Evolutionary conservation across 805 yeast species (phyloP).

Genomic region (Metschnikowia henanensis): DNA sequence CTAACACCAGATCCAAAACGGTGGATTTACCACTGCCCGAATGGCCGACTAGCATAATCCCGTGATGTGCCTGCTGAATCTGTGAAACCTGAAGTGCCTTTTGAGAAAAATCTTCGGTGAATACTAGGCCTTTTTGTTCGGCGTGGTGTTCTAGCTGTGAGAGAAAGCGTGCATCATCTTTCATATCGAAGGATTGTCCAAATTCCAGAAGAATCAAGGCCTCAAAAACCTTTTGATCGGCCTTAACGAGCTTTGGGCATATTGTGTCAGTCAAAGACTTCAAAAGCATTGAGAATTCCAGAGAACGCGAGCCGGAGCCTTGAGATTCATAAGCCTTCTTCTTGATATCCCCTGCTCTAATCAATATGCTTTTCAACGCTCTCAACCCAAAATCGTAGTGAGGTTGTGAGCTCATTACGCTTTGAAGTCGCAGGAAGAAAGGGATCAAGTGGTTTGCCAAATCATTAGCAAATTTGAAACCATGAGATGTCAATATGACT

Average conservation of each 20-base stretch:
- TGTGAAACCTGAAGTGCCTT: constrained; percentile 64
- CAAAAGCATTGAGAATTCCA: constrained; percentile 7
- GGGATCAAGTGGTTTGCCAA: constrained; percentile 53
- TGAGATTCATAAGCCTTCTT: neutral
- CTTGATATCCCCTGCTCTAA: constrained; percentile 47
- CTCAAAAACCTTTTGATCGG: constrained; percentile 47
- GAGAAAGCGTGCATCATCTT: constrained; percentile 27
- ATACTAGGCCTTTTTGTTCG: constrained; percentile 26
- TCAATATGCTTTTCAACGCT: constrained; percentile 67
- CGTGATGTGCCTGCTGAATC: constrained; percentile 65
- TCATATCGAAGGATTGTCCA: constrained; percentile 16
- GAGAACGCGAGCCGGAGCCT: constrained; percentile 1
- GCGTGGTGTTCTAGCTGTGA: constrained; percentile 28
- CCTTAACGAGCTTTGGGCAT: constrained; percentile 60
- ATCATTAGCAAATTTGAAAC: constrained; percentile 50
- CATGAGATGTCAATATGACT: constrained; percentile 70
- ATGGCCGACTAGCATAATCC: constrained; percentile 77
- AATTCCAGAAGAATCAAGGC: neutral
- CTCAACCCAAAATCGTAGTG: constrained; percentile 94
- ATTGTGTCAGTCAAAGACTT: constrained; percentile 59
- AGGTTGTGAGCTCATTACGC: constrained; percentile 47
- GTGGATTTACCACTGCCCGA: constrained; percentile 76
- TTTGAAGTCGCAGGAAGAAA: constrained; percentile 50
- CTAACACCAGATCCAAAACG: constrained; percentile 48
- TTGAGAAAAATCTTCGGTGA: constrained; percentile 44